Conservation (phyloP, 1,139 yeast species). For the Waltiozyma sp. region DNA sequence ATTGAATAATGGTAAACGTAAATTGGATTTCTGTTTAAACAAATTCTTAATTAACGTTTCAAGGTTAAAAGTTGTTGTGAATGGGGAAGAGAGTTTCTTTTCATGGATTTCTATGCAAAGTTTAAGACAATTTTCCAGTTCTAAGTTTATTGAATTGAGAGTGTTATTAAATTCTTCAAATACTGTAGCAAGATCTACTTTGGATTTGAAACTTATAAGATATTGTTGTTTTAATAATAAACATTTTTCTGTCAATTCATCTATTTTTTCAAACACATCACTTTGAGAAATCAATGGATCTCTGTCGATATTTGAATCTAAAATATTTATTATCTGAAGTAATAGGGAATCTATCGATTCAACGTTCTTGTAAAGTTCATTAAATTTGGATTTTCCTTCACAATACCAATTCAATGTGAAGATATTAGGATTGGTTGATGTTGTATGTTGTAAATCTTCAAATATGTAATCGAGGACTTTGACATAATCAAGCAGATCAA, state of each 20-base stretch:
- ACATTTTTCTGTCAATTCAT: constrained; percentile 17
- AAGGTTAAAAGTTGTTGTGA: constrained; percentile 30
- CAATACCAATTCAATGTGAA: constrained; percentile 28
- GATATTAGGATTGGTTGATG: background rate
- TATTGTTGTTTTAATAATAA: constrained; percentile 25
- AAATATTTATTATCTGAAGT: constrained; percentile 28
- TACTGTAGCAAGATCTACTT: constrained; percentile 44
- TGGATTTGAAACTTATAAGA: constrained; percentile 27
- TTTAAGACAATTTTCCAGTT: constrained; percentile 37
- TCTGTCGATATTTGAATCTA: constrained; percentile 22
- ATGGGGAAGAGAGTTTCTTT: constrained; percentile 31
- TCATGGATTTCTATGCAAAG: constrained; percentile 31
- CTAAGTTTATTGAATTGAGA: constrained; percentile 38
- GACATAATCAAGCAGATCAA: constrained; percentile 13
- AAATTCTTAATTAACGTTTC: constrained; percentile 32
- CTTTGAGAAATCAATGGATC: constrained; percentile 11
- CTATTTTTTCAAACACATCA: constrained; percentile 20
- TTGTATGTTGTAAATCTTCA: background rate
- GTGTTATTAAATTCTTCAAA: constrained; percentile 45
- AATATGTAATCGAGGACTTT: background rate
- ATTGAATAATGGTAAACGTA: constrained; percentile 26
- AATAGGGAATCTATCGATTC: constrained; percentile 38
- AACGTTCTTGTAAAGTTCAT: constrained; percentile 28
- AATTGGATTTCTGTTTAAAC: constrained; percentile 23
- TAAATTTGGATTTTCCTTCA: constrained; percentile 35